Evolutionary conservation across 805 yeast species (phyloP).

Genomic region (Candida maris): DNA sequence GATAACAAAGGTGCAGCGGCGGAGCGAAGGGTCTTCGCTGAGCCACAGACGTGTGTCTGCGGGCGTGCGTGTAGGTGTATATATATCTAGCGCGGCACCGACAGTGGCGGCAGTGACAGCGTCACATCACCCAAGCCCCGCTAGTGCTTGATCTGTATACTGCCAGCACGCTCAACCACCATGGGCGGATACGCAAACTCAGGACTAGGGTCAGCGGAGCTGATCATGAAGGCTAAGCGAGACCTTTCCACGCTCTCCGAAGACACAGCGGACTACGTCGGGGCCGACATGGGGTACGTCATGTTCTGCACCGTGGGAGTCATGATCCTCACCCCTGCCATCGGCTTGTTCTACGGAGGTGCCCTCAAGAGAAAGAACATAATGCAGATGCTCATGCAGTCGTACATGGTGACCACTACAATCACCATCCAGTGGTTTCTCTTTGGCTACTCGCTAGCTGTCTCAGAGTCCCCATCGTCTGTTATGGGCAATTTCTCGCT

Average conservation of each 20-base stretch:
- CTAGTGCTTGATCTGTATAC: no score
- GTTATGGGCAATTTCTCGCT: slow-evolving; percentile 35
- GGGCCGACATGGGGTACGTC: slow-evolving; percentile 49
- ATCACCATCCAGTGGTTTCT: slow-evolving; percentile 42
- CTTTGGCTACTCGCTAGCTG: slow-evolving; percentile 44
- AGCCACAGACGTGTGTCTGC: no score
- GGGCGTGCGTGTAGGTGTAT: no score
- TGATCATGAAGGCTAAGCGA: slow-evolving; percentile 19
- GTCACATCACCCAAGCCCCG: no score
- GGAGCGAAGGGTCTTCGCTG: no score
- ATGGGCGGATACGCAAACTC: slow-evolving; percentile 33
- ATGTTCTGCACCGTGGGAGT: slow-evolving; percentile 47
- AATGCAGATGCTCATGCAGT: slow-evolving; percentile 42
- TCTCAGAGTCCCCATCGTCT: slow-evolving; percentile 30
- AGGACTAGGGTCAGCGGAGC: slow-evolving; percentile 30
- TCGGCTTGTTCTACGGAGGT: slow-evolving; percentile 45
- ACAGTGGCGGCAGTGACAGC: no score
- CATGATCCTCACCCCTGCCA: slow-evolving; percentile 43
- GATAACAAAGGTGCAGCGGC: no score
- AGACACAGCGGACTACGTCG: slow-evolving; percentile 33
- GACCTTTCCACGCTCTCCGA: slow-evolving; percentile 29
- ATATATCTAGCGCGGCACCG: no score
- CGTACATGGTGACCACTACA: slow-evolving; percentile 38
- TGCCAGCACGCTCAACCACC: no score
- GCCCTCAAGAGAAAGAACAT: slow-evolving; percentile 38